These are phyloP conservation scores for Pharus latifolius DNA, from an alignment of 176 grass and related monocot genomes.

Conservation along the genomic window DNA sequence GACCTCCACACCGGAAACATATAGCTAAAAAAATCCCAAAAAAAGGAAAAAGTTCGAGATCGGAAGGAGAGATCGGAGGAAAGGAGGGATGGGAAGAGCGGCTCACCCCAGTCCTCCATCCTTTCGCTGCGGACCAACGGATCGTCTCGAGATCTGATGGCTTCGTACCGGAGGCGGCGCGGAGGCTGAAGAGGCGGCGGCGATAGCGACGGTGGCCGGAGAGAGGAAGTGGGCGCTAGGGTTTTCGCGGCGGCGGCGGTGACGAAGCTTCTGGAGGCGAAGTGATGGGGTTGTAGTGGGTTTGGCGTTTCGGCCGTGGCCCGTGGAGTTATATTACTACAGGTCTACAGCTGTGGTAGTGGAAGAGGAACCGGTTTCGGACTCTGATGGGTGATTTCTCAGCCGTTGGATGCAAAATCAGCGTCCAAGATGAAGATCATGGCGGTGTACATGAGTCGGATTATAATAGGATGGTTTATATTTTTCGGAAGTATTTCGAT, in stretches of 20 bases:
- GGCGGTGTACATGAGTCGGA: too few relatives aligned
- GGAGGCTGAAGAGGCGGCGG: not conserved
- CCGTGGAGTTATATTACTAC: too few relatives aligned
- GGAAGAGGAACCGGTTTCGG: too few relatives aligned
- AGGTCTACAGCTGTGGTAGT: too few relatives aligned
- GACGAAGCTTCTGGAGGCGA: constrained; percentile 4
- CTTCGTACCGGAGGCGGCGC: not conserved
- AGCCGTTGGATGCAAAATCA: too few relatives aligned
- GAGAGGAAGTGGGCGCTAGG: not conserved
- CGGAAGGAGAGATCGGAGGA: not conserved
- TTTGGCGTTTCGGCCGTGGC: too few relatives aligned
- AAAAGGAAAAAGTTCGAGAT: not conserved
- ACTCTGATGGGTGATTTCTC: too few relatives aligned
- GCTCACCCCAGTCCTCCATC: constrained; percentile 57
- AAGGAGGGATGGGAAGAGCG: too few relatives aligned
- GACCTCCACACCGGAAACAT: not conserved
- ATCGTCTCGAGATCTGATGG: constrained; percentile 10
- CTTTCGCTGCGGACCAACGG: not conserved
- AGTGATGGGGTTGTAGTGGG: too few relatives aligned
- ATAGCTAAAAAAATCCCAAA: not conserved
- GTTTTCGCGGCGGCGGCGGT: not conserved
- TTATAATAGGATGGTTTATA: too few relatives aligned
- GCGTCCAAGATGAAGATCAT: too few relatives aligned
- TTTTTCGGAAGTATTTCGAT: too few relatives aligned
- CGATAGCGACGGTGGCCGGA: not conserved